Evolutionary conservation across 2,329 filamentous ascomycete species (phyloP), one percentile per base, ranked within the genome.

Genomic region (Clathrospora elynae): DNA sequence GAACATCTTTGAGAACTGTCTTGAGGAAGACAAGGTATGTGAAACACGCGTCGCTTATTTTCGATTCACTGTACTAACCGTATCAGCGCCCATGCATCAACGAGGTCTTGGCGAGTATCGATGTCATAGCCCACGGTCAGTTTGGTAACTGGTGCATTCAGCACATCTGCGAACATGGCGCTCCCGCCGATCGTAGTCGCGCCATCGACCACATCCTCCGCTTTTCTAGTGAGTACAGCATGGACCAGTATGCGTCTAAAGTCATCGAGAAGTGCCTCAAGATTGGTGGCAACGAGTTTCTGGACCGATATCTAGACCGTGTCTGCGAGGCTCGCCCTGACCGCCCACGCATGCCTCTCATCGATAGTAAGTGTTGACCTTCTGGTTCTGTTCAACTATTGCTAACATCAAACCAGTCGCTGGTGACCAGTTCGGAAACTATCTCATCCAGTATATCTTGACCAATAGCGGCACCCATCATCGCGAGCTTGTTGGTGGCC

Each of bases 71-170:
- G 5, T 42, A 35, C 40, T 51, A n/a, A 57, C 26, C 17, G 6
- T 22, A 4, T 34, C 13, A 95, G 91, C 90, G 95, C 47, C 91
- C 91, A 31, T 96, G 93, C 66, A 95, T 99, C 65, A 91, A 96
- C 70, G 93, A 99, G 71, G 93, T 99, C 25, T 82, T 99, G 42
- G 83, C 82, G 48, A 96, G 93, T 68, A 96, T 99, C 60, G 90
- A 99, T 72, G 88, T 96, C 50, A 90, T 99, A 63, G 88, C 93
- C 46, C 92, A 96, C 68, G 93, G 93, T 17, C 93, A 99, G 68
- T 99, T 99, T 67, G 93, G 93, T 42, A 99, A 99, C 70, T 99
- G 93, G 93, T 99, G 93, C 75, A 97, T 99, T 62, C 93, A 99
- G 74, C 93, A 99, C 73, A 90, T 99, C 61, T 99, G 93, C 72